Percentiles rank a stretch among this genome's conserved stretches.
Conservation (phyloP, 2,329 filamentous ascomycete species). For the Tympanopsis confertula region DNA sequence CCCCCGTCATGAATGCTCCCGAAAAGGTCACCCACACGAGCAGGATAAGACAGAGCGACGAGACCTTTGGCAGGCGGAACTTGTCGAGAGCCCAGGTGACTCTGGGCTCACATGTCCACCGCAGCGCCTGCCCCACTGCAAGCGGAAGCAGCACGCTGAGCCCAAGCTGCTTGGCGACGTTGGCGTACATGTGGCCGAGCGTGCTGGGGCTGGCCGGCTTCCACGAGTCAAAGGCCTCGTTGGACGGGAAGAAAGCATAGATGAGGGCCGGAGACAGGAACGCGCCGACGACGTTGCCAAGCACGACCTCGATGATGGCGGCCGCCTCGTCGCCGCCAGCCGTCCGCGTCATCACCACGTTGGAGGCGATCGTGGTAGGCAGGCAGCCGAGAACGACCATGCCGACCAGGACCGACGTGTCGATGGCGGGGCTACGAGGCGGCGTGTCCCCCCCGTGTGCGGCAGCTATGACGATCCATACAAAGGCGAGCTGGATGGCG, state of each 20-base stretch:
- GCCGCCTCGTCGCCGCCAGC: conserved; percentile 58
- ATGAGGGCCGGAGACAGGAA: conserved; percentile 56
- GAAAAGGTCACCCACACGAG: conserved; percentile 54
- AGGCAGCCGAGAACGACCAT: conserved; percentile 57
- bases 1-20: conserved; percentile 51
- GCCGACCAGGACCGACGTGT: conserved; percentile 53
- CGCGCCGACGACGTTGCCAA: conserved; percentile 59
- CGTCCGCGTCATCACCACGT: conserved; percentile 62
- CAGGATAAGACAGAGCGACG: conserved; percentile 31
- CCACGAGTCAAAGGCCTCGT: conserved; percentile 41
- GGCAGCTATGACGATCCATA: conserved; percentile 33
- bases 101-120: conserved; percentile 33
- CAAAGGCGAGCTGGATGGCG: conserved; percentile 41
- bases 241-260: conserved; percentile 43
- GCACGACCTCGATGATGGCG: conserved; percentile 55
- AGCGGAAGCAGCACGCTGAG: conserved; percentile 57
- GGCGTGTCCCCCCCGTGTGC: conserved; percentile 24
- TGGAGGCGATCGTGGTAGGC: conserved; percentile 62
- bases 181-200: conserved; percentile 49
- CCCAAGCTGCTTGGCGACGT: conserved; percentile 58
- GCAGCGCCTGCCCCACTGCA: conserved; percentile 45
- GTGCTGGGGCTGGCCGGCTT: conserved; percentile 38
- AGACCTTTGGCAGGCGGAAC: conserved; percentile 37
- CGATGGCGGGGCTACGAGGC: conserved; percentile 41
- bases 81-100: conserved; percentile 40